Evolutionary conservation across 805 yeast species (phyloP).

Genomic region (Candida odintsovae): DNA sequence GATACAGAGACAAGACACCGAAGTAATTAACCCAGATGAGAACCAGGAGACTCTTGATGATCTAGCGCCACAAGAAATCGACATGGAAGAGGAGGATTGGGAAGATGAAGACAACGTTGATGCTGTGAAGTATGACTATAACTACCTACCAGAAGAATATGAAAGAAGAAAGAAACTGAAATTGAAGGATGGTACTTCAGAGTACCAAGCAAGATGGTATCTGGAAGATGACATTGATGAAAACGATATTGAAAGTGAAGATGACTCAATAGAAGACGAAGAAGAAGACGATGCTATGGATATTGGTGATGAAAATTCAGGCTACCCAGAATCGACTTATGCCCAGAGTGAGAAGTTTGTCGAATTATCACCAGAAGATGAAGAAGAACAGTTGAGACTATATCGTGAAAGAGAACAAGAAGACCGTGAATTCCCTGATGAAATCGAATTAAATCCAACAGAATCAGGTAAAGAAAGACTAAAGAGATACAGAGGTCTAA

Average conservation of each 20-base stretch:
- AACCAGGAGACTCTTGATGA: constrained; percentile 56
- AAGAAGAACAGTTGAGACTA: constrained; percentile 64
- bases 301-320: constrained; percentile 26
- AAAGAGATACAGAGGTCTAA: constrained; percentile 78
- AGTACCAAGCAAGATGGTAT: constrained; percentile 76
- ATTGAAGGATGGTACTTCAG: constrained; percentile 73
- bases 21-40: constrained; percentile 30
- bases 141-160: constrained; percentile 31
- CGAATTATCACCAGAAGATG: constrained; percentile 78
- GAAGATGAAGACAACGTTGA: constrained; percentile 29
- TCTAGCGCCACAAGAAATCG: constrained; percentile 48
- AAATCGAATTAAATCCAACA: constrained; percentile 74
- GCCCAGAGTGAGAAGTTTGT: constrained; percentile 53
- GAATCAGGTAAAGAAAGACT: constrained; percentile 74
- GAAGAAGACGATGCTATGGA: constrained; percentile 19
- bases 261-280: constrained; percentile 9
- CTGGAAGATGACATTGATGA: constrained; percentile 44
- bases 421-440: constrained; percentile 93
- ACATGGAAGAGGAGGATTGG: constrained; percentile 39
- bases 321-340: constrained; percentile 24
- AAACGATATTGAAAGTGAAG: constrained; percentile 24
- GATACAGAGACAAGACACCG: constrained; percentile 26
- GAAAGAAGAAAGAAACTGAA: constrained; percentile 30
- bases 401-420: constrained; percentile 70
- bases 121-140: constrained; percentile 33